A percentile compares a stretch with the other conserved stretches of the same genome.
Evolutionary conservation across 2,329 filamentous ascomycete species (phyloP).

Genomic region (Verticillium nubilum): DNA sequence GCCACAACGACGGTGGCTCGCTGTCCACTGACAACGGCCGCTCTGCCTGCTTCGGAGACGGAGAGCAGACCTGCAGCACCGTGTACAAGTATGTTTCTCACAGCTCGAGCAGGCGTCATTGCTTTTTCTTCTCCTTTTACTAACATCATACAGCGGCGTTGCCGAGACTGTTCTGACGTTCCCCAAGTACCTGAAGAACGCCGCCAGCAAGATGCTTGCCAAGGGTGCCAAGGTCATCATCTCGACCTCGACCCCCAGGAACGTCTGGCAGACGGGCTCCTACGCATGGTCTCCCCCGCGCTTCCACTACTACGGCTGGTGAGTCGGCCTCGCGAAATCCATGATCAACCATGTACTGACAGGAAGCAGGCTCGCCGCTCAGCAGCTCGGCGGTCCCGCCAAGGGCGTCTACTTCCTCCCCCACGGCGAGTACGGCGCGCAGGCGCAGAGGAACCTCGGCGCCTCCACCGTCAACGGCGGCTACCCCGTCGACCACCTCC

Average conservation of each 20-base stretch:
- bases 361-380: conserved; percentile 5
- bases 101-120: too few species aligned
- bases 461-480: conserved; percentile 41
- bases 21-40: conserved; percentile 55
- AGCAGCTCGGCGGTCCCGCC: conserved; percentile 26
- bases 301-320: conserved; percentile 45
- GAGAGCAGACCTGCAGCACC: conserved; percentile 46
- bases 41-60: conserved; percentile 51
- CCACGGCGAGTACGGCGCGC: conserved; percentile 53
- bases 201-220: conserved; percentile 43
- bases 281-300: conserved; percentile 42
- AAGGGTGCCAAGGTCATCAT: conserved; percentile 59
- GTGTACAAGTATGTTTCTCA: conserved; percentile 26
- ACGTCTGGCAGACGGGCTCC: conserved; percentile 53
- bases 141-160: background rate
- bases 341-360: background rate
- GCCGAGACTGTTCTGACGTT: conserved; percentile 55
- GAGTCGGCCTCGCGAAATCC: background rate
- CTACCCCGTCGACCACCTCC: conserved; percentile 58
- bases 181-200: conserved; percentile 53
- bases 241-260: conserved; percentile 49
- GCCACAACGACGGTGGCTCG: conserved; percentile 65
- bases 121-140: background rate
- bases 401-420: conserved; percentile 50
- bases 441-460: conserved; percentile 46